Conservation (phyloP, 768 basidiomycete species). For the Tulasnella sp. region DNA sequence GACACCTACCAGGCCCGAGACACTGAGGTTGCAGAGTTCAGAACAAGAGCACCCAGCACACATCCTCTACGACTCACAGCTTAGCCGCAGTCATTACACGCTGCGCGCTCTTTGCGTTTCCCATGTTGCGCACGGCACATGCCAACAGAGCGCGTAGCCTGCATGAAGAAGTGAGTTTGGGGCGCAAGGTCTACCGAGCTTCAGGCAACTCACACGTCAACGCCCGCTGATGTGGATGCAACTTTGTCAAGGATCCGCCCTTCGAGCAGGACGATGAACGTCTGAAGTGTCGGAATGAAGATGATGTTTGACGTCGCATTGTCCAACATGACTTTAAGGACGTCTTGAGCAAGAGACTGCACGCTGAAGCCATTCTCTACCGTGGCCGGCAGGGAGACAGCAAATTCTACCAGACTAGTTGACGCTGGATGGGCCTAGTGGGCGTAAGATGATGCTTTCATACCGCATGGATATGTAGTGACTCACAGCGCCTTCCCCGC, state of each 20-base stretch:
- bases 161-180: slow-evolving; percentile 15
- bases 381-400: slow-evolving; percentile 40
- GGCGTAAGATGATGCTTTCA: slow-evolving; percentile 16
- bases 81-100: slow-evolving; percentile 75
- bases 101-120: slow-evolving; percentile 69
- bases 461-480: slow-evolving; percentile 18
- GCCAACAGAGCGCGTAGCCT: slow-evolving; percentile 48
- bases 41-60: slow-evolving; percentile 4
- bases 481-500: slow-evolving; percentile 76
- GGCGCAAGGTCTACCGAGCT: slow-evolving; percentile 10
- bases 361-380: slow-evolving; percentile 19
- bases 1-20: slow-evolving; percentile 52
- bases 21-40: slow-evolving; percentile 33
- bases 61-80: slow-evolving; percentile 42
- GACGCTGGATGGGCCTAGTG: slow-evolving; percentile 59
- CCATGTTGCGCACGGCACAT: slow-evolving; percentile 51
- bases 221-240: slow-evolving; percentile 36
- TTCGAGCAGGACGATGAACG: slow-evolving; percentile 63
- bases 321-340: slow-evolving; percentile 41
- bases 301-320: slow-evolving; percentile 55
- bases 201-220: slow-evolving; percentile 39
- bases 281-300: slow-evolving; percentile 74
- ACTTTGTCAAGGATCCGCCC: slow-evolving; percentile 48
- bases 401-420: slow-evolving; percentile 48
- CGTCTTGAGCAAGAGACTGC: slow-evolving; percentile 44